phyloP scores from a whole-genome alignment of 2,329 filamentous ascomycete species.

The Fusarium xylarioides region DNA sequence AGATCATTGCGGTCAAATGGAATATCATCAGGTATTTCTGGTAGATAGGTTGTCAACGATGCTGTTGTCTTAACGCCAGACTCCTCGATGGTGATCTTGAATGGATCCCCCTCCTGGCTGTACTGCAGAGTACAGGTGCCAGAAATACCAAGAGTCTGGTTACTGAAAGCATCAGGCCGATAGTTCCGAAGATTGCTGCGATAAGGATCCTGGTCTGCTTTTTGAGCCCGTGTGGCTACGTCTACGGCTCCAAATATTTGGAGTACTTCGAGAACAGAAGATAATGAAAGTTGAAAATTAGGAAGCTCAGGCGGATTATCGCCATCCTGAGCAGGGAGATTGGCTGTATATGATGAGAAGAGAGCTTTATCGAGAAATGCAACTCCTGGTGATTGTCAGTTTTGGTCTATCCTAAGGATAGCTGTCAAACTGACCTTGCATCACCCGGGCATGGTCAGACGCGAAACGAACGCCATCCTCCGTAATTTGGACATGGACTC shows the following conservation, averaged over 20 bases:
- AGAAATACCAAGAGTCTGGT: conserved; percentile 82
- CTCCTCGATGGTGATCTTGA: conserved; percentile 88
- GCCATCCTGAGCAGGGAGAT: conserved; percentile 53
- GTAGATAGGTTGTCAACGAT: conserved; percentile 87
- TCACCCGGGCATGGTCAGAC: conserved; percentile 86
- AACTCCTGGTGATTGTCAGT: conserved; percentile 44
- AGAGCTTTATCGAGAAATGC: conserved; percentile 89
- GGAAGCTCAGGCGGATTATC: conserved; percentile 60
- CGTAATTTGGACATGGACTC: conserved; percentile 76
- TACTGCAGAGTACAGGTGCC: conserved; percentile 90
- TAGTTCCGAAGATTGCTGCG: conserved; percentile 70
- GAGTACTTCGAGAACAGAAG: conserved; percentile 88
- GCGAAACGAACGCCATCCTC: conserved; percentile 87
- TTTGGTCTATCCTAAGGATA: not conserved
- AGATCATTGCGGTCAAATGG: conserved; percentile 85
- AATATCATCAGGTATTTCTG: conserved; percentile 79
- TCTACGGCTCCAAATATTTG: conserved; percentile 94
- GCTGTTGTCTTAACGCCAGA: conserved; percentile 88
- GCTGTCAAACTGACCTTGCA: conserved; percentile 74
- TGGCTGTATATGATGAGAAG: conserved; percentile 85
- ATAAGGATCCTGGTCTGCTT: conserved; percentile 67
- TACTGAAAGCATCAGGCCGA: conserved; percentile 79
- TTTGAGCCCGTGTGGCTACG: conserved; percentile 65
- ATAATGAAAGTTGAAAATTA: conserved; percentile 86
- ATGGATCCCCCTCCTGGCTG: conserved; percentile 74